Evolutionary conservation across 2,329 filamentous ascomycete species (phyloP).

Genomic region (Monilinia polystroma): DNA sequence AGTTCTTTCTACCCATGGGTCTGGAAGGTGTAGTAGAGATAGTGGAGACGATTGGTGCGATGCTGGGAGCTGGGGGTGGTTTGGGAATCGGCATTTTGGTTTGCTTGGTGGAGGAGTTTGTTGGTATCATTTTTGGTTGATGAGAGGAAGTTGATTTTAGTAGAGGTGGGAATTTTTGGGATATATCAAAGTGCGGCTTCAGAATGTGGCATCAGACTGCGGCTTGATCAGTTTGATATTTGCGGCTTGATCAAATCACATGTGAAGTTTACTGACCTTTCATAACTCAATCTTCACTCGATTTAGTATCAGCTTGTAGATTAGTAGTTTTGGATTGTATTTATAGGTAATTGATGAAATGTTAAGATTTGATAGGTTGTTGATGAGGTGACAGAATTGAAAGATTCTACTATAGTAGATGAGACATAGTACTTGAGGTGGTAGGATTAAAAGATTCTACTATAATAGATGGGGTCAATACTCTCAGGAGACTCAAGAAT

Average conservation of each 20-base stretch:
- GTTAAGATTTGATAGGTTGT: not conserved
- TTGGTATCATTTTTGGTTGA: not conserved
- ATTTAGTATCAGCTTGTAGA: not conserved
- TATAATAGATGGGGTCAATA: not conserved
- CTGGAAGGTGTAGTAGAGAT: not conserved
- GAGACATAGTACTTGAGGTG: not conserved
- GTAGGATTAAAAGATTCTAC: not conserved
- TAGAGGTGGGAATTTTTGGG: no score
- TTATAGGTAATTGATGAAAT: not conserved
- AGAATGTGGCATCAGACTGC: not conserved
- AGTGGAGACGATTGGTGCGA: not conserved
- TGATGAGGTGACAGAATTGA: not conserved
- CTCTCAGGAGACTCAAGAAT: not conserved
- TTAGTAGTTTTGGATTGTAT: not conserved
- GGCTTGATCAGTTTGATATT: not conserved
- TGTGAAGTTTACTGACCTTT: not conserved
- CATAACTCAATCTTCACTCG: not conserved
- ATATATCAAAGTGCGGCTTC: not conserved
- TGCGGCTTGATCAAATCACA: not conserved
- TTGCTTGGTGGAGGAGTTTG: not conserved
- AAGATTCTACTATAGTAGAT: not conserved
- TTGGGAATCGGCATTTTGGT: not conserved
- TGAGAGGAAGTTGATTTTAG: not conserved
- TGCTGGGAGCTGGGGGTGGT: not conserved
- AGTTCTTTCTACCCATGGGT: conserved; percentile 1